phyloP scores from a whole-genome alignment of 345 rosid genomes.

The Erodium maritimum region DNA sequence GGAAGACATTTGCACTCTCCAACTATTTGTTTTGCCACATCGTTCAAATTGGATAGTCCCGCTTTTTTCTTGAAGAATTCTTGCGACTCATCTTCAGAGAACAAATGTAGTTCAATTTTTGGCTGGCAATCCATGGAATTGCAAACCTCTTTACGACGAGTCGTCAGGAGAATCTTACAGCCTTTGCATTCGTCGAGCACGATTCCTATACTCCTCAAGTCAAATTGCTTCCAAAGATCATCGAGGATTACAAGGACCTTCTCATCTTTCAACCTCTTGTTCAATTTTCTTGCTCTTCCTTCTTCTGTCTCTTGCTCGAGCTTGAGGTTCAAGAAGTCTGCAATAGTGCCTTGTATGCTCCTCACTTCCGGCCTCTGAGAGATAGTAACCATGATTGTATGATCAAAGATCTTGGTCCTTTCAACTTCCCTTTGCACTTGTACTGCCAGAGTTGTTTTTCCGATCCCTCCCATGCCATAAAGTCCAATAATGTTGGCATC shows the following conservation, averaged over 20 bases:
- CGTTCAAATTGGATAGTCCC: neutral
- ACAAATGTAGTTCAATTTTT: neutral
- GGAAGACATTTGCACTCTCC: neutral
- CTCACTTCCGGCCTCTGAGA: neutral
- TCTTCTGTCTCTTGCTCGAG: neutral
- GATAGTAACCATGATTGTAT: neutral
- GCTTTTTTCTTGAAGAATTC: neutral
- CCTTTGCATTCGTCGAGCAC: neutral
- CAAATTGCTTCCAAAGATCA: neutral
- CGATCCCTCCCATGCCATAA: neutral
- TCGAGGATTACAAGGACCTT: neutral
- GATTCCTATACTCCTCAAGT: neutral
- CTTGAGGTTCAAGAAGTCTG: neutral
- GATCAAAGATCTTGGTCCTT: neutral
- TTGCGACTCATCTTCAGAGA: neutral
- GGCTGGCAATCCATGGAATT: neutral
- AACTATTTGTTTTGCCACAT: neutral
- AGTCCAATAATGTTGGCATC: neutral
- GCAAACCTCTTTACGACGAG: neutral
- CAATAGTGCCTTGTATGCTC: neutral
- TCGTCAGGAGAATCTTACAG: neutral
- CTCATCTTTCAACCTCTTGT: neutral
- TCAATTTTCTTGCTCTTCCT: neutral
- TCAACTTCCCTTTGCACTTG: neutral
- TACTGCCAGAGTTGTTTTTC: neutral